Base-by-base conservation (phyloP, 2,329 filamentous ascomycete genomes). In the Talaromyces atroroseus region DNA sequence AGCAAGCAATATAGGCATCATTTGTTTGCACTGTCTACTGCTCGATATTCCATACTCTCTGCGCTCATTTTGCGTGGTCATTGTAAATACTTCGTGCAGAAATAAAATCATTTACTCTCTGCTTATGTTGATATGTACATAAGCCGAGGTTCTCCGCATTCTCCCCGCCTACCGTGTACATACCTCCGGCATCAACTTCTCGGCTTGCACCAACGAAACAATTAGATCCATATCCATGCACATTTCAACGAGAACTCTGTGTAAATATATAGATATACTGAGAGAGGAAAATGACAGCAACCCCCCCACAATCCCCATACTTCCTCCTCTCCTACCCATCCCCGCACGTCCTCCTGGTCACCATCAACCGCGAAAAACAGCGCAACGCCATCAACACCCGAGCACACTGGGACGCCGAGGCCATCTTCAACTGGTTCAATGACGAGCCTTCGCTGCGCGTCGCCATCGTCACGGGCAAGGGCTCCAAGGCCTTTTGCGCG, bases 331-430 rank as follows among this genome's bases (percentile, higher is more conserved):
- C 67, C 51, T 75, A 76, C 69, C 79, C 79, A 62, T 61, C 70
- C 58, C 66, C 73, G 42, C 68, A 74, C 61, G 66, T 79, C 68
- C 67, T 80, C 58, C 70, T 81, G 56, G 72, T 81, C 58, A 75
- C 77, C 47, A 71, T 78, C 58, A 74, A 74, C 59, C 71, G 76
- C 11, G 70, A 72, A 10, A 65, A 68, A 46, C 66, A 70, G 14
- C 70, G 77, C 56, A 78, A 78, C 65, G 74, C 73, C 62, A 76
- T 78, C 62, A 73, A 71, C 56, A 62, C 64, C n/a, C 61, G 66
- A 2, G 74, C 73, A 46, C 68, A 78, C 62, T 65, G 65, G 54
- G 74, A 78, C 42, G 66, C 77, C 5, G 69, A 76, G 51, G 65
- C 62, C 0, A 62, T 78, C 7, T 78, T 74, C 66, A 64, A 71